phyloP scores from a whole-genome alignment of 176 grass and related monocot genomes.

The Phoenix roebelenii region DNA sequence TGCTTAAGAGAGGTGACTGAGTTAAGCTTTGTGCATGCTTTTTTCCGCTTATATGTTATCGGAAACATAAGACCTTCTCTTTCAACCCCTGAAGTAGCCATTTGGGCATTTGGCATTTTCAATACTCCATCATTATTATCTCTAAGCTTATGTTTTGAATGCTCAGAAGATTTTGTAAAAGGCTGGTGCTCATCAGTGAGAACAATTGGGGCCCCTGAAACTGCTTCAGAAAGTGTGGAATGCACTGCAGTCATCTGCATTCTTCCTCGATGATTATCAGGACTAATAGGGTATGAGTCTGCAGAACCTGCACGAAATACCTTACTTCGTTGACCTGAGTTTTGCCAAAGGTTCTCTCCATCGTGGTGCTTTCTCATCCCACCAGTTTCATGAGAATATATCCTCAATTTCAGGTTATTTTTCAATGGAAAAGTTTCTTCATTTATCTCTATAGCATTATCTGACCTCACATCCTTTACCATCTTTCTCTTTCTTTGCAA shows the following conservation, averaged over 20 bases:
- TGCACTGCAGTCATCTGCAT: neutral
- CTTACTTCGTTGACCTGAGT: constrained; percentile 26
- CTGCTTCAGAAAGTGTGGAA: neutral
- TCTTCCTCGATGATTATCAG: neutral
- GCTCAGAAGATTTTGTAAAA: constrained; percentile 15
- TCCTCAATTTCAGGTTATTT: constrained; percentile 13
- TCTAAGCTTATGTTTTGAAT: constrained; percentile 2
- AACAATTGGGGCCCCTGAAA: neutral
- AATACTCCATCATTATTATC: constrained; percentile 11
- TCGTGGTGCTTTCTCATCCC: constrained; percentile 18
- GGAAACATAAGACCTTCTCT: constrained; percentile 32
- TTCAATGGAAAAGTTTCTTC: constrained; percentile 14
- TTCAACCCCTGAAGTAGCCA: constrained; percentile 18
- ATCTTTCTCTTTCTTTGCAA: constrained; percentile 19
- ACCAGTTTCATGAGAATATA: constrained; percentile 18
- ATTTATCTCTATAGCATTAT: constrained; percentile 4
- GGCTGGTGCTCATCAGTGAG: neutral
- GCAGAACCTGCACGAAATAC: constrained; percentile 28
- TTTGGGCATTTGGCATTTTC: constrained; percentile 9
- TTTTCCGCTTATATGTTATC: constrained; percentile 70
- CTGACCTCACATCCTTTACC: constrained; percentile 19
- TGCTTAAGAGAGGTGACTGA: constrained; percentile 21
- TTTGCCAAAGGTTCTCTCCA: constrained; percentile 45
- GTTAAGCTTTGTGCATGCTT: constrained; percentile 41
- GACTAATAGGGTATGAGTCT: constrained; percentile 1